These are phyloP conservation scores for Hermanozyma aechmeae DNA, from an alignment of 805 yeast species.

Conservation along the genomic window DNA sequence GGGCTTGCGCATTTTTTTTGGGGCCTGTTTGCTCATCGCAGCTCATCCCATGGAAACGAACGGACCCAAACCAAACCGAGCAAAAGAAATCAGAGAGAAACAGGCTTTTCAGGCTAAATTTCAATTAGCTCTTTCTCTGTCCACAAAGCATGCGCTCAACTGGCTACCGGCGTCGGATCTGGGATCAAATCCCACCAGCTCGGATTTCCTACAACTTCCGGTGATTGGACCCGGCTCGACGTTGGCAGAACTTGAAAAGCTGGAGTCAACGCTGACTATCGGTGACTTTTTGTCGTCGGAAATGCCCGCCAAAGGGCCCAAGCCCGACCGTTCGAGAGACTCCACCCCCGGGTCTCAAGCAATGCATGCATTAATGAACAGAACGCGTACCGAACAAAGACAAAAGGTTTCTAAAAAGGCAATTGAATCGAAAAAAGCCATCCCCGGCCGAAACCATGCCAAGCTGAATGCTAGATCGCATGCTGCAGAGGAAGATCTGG, in stretches of 20 bases:
- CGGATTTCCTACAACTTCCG: conserved; percentile 23
- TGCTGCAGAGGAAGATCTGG: too few species aligned
- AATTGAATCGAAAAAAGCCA: too few species aligned
- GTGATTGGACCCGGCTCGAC: conserved; percentile 22
- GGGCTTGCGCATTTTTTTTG: conserved; percentile 11
- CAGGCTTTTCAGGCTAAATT: conserved; percentile 39
- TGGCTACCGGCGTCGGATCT: conserved; percentile 21
- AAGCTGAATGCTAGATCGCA: too few species aligned
- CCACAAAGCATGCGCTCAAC: conserved; percentile 23
- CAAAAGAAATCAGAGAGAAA: conserved; percentile 37
- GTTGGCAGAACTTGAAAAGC: conserved; percentile 1
- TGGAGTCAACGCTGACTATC: too few species aligned
- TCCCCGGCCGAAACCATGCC: too few species aligned
- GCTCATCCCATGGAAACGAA: neutral
- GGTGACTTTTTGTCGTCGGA: conserved; percentile 18
- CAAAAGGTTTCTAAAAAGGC: too few species aligned
- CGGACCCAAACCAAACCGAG: conserved; percentile 16
- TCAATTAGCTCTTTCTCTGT: conserved; percentile 32
- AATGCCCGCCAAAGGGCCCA: conserved; percentile 1
- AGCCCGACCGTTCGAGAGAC: conserved; percentile 3
- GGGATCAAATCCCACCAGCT: conserved; percentile 3
- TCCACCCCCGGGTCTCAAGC: conserved; percentile 18
- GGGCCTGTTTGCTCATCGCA: neutral
- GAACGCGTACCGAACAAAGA: conserved; percentile 19
- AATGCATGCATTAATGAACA: conserved; percentile 30